phyloP scores from a whole-genome alignment of 225 moss, liverwort and hornwort species.

The Pleurozium schreberi region DNA sequence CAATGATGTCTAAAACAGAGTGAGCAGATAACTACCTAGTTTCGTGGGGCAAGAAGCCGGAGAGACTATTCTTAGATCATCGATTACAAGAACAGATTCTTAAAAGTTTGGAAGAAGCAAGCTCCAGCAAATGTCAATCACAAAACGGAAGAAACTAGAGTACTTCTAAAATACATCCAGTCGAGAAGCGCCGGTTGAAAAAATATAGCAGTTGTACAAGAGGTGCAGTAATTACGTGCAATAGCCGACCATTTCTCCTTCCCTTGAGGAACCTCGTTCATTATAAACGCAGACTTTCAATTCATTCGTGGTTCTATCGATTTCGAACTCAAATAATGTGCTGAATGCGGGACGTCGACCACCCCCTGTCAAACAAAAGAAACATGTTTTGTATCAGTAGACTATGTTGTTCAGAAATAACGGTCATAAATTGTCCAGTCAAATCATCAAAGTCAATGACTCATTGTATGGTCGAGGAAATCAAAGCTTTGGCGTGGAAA shows the following conservation, averaged over 20 bases:
- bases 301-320: slow-evolving; percentile 3
- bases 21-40: not conserved
- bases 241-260: slow-evolving; percentile 6
- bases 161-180: not conserved
- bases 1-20: not conserved
- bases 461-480: not conserved
- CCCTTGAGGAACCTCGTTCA: not conserved
- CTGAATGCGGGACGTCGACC: not conserved
- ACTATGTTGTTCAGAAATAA: not conserved
- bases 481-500: not conserved
- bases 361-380: not conserved
- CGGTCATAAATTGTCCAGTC: not conserved
- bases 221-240: not conserved
- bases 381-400: not conserved
- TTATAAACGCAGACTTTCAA: not conserved
- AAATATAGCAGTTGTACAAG: not conserved
- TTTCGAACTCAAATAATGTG: not conserved
- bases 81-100: not conserved
- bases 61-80: not conserved
- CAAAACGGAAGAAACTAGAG: not conserved
- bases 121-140: not conserved
- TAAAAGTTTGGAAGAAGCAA: not conserved
- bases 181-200: not conserved
- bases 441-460: too few relatives aligned
- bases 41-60: not conserved